A percentile compares a stretch with the other conserved stretches of the same genome.
Conservation (phyloP, 371 early-diverging fungal genomes). For the Basidiobolus meristosporus region DNA sequence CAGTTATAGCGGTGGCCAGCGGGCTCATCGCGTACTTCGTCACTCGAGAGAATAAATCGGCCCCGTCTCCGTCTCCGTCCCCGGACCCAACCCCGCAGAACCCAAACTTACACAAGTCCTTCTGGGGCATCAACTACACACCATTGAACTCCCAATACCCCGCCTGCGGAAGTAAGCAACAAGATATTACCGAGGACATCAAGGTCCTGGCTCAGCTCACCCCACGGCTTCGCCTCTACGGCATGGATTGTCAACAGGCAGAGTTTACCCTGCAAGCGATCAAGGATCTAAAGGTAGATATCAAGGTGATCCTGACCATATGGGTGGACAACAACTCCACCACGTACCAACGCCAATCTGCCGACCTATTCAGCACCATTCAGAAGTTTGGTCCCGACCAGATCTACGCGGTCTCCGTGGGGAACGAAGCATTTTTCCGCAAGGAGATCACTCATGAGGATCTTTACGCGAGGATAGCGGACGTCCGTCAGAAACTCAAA, state of each 20-base stretch:
- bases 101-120: slow-evolving; percentile 8
- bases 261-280: slow-evolving; percentile 12
- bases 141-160: slow-evolving; percentile 17
- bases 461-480: slow-evolving; percentile 11
- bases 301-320: slow-evolving; percentile 15
- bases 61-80: too few relatives aligned
- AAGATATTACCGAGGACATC: slow-evolving; percentile 13
- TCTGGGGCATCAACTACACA: slow-evolving; percentile 23
- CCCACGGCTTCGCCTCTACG: slow-evolving; percentile 20
- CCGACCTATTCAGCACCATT: slow-evolving; percentile 9
- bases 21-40: too few relatives aligned
- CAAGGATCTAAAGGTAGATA: slow-evolving; percentile 11
- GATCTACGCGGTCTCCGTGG: slow-evolving; percentile 19
- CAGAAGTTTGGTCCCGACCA: slow-evolving; percentile 12
- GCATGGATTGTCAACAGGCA: slow-evolving; percentile 22
- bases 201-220: slow-evolving; percentile 16
- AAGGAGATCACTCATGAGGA: slow-evolving; percentile 12
- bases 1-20: too few relatives aligned
- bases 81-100: too few relatives aligned
- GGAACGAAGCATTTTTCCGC: slow-evolving; percentile 33
- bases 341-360: slow-evolving; percentile 15
- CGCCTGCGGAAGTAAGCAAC: slow-evolving; percentile 12
- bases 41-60: too few relatives aligned
- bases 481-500: slow-evolving; percentile 15
- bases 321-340: slow-evolving; percentile 16